Base-by-base conservation (phyloP, 768 basidiomycete species). In the Termitomyces sp. region DNA sequence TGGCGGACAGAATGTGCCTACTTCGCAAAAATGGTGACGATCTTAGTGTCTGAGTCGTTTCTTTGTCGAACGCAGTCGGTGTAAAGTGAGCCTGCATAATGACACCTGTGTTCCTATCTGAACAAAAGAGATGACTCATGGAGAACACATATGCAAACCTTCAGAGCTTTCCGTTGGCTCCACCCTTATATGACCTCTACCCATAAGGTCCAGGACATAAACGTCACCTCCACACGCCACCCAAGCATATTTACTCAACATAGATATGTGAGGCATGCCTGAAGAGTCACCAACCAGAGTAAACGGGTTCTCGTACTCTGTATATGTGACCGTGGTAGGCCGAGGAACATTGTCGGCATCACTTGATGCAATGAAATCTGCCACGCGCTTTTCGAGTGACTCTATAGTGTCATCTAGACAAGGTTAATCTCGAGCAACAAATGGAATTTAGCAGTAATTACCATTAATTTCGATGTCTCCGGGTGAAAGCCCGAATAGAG, bases 401-500 rank as follows among this genome's bases (percentile, higher is more conserved):
- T 79, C 75, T 21, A 75, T 66, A 11, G 76, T 79, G 57, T 78
- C 80, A 66, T 84, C 87, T 87, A 52, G 9, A 42, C 34, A 54
- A 44, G n/a, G 56, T 19, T 60, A 32, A 58, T 48, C 39, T 41
- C 49, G 34, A 17, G 45, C 44, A 32, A 17, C 14, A 39, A 51
- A 21, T 35, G 23, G 11, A 32, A 16, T 12, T 32, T 7, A 34
- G 35, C 19, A 28, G 45, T 28, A 37, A 46, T 55, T 63, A 87
- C 88, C 86, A 49, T 90, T 82, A n/a, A 84, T 71, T 21, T 71
- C 69, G 7, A 89, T 67, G 55, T 83, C 81, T 11, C 74, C 68
- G n/a, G 91, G 88, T 64, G 91, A 85, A 4, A 98, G 71, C 0
- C 95, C 95, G 64, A 94, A 89, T 11, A 98, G 72, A 7, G 89